These are phyloP conservation scores for Tilletia walkeri DNA, from an alignment of 1,284 basidiomycete genomes.

Conservation along the genomic window DNA sequence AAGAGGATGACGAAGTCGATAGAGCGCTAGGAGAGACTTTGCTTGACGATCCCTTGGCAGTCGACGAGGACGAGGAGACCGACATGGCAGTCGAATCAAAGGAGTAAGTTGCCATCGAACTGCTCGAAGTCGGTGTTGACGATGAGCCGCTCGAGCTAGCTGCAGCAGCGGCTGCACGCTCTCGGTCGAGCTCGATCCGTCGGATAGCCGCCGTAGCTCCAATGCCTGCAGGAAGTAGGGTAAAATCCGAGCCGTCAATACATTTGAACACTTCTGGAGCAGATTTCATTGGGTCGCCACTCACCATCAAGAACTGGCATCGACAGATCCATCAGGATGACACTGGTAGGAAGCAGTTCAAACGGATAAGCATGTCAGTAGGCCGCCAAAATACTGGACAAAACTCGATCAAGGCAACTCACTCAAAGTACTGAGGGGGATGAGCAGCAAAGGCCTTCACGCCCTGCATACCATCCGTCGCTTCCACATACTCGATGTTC, in stretches of 20 bases:
- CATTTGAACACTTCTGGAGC: not conserved
- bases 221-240: constrained; percentile 58
- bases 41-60: constrained; percentile 20
- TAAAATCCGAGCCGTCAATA: not conserved
- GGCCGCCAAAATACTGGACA: not conserved
- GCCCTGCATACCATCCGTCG: constrained; percentile 78
- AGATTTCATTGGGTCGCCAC: not conserved
- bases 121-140: not conserved
- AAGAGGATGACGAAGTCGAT: not conserved
- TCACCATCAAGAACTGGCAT: constrained; percentile 83
- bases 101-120: not conserved
- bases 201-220: constrained; percentile 81
- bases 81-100: not conserved
- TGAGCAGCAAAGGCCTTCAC: constrained; percentile 72
- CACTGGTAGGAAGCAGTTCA: constrained; percentile 6
- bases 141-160: too few species aligned
- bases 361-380: constrained; percentile 62
- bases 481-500: constrained; percentile 71
- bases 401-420: constrained; percentile 20
- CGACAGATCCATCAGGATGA: constrained; percentile 69
- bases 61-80: constrained; percentile 3
- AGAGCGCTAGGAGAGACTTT: not conserved
- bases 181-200: constrained; percentile 67
- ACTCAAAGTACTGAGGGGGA: constrained; percentile 63
- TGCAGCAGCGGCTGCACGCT: not conserved